phyloP scores from a whole-genome alignment of 1,139 yeast genomes.

The Zygotorulaspora mrakii region DNA sequence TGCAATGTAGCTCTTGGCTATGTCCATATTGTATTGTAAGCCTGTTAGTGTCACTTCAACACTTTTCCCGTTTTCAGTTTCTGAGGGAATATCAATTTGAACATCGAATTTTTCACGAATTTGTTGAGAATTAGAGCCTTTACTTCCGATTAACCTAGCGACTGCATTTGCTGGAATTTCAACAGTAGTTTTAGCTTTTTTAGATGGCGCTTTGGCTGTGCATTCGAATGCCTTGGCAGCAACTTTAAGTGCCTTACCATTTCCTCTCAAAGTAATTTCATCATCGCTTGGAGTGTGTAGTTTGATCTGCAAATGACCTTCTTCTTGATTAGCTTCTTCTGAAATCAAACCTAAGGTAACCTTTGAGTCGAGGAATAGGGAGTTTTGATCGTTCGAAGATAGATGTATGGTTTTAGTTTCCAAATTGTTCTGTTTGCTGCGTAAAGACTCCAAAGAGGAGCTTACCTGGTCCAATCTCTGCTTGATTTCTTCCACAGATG shows the following conservation, averaged over 20 bases:
- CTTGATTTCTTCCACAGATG: constrained; percentile 47
- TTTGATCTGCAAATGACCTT: constrained; percentile 48
- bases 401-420: constrained; percentile 51
- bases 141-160: constrained; percentile 84
- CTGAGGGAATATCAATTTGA: constrained; percentile 60
- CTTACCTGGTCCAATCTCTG: constrained; percentile 49
- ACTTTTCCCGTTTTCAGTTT: constrained; percentile 42
- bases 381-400: constrained; percentile 55
- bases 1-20: constrained; percentile 58
- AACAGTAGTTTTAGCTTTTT: constrained; percentile 40
- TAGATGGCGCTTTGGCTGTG: constrained; percentile 27
- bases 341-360: constrained; percentile 34
- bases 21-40: constrained; percentile 72
- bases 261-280: constrained; percentile 36
- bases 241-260: constrained; percentile 31
- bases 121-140: constrained; percentile 68
- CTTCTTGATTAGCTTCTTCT: constrained; percentile 41
- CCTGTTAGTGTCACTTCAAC: constrained; percentile 68
- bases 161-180: constrained; percentile 65
- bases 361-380: constrained; percentile 40
- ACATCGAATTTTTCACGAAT: constrained; percentile 78
- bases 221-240: constrained; percentile 28
- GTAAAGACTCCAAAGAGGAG: constrained; percentile 50
- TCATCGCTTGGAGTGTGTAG: constrained; percentile 30
- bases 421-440: constrained; percentile 56